Evolutionary conservation across 805 yeast genomes (phyloP).

Genomic region (Wickerhamiella lipophila): DNA sequence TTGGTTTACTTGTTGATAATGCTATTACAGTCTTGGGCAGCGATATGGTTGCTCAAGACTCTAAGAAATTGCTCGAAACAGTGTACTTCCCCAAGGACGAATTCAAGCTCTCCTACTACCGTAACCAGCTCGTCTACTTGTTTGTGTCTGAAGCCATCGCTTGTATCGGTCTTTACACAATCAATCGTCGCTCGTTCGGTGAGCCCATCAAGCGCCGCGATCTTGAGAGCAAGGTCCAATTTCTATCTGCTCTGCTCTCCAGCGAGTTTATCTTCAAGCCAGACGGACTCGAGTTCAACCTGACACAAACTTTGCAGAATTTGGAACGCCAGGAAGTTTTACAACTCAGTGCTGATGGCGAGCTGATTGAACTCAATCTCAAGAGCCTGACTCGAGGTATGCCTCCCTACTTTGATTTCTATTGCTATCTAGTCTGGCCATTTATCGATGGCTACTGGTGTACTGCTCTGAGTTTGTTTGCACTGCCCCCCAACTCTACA

Average conservation of each 20-base stretch:
- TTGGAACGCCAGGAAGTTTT: slow-evolving; percentile 27
- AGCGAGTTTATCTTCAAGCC: slow-evolving; percentile 32
- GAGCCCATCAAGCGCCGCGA: slow-evolving; percentile 22
- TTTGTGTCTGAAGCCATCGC: slow-evolving; percentile 41
- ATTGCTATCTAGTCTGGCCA: slow-evolving; percentile 34
- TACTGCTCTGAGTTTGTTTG: slow-evolving; percentile 28
- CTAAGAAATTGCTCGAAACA: slow-evolving; percentile 28
- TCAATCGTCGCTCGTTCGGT: slow-evolving; percentile 17
- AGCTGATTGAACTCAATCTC: slow-evolving; percentile 15
- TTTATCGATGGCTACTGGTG: slow-evolving; percentile 35
- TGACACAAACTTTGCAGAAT: slow-evolving; percentile 24
- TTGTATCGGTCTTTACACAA: slow-evolving; percentile 31
- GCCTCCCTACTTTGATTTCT: slow-evolving; percentile 30
- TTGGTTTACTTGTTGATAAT: slow-evolving; percentile 28
- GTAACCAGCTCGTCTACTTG: slow-evolving; percentile 44
- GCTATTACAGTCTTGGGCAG: slow-evolving; percentile 32
- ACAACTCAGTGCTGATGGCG: slow-evolving; percentile 17
- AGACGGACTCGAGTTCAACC: slow-evolving; percentile 28
- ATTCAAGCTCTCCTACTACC: slow-evolving; percentile 45
- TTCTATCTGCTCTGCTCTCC: slow-evolving; percentile 29
- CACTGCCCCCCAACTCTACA: slow-evolving; percentile 24
- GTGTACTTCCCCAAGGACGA: slow-evolving; percentile 35
- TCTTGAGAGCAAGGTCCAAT: slow-evolving; percentile 25
- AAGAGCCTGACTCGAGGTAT: slow-evolving; percentile 19
- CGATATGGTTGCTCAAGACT: slow-evolving; percentile 28